Evolutionary conservation across 345 rosid genomes (phyloP).

Genomic region (Passiflora organensis): DNA sequence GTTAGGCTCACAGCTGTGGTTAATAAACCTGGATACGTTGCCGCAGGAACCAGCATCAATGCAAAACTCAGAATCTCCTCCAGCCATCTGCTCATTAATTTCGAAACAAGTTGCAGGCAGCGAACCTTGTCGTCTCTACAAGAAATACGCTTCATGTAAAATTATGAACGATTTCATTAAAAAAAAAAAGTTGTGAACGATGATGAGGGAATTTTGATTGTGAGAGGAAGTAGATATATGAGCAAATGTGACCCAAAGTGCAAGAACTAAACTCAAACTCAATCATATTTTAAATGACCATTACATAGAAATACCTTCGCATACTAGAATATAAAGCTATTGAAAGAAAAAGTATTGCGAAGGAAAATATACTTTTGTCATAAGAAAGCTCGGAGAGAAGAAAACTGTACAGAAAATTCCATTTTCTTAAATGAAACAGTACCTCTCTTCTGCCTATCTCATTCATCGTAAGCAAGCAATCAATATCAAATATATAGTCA

Average conservation of each 20-base stretch:
- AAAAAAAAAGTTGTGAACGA: no score
- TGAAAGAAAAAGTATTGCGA: background rate
- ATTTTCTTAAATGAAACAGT: background rate
- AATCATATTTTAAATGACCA: no score
- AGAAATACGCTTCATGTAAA: slow-evolving; percentile 5
- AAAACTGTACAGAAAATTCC: no score
- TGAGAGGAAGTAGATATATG: background rate
- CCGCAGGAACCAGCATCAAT: slow-evolving; percentile 19
- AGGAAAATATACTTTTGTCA: no score
- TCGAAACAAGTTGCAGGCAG: slow-evolving; percentile 1
- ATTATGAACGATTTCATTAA: no score
- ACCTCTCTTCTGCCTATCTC: slow-evolving; percentile 27
- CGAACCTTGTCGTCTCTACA: slow-evolving; percentile 24
- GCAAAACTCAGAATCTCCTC: slow-evolving; percentile 23
- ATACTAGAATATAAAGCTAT: background rate
- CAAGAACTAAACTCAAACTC: background rate
- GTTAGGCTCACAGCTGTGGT: slow-evolving; percentile 25
- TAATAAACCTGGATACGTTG: slow-evolving; percentile 29
- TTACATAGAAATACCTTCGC: no score
- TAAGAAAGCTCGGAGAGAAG: no score
- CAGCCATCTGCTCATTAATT: slow-evolving; percentile 7
- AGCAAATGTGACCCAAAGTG: background rate
- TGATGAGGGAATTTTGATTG: background rate
- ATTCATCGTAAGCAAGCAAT: slow-evolving; percentile 28
- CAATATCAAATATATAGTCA: slow-evolving; percentile 23